A percentile compares a stretch with the other conserved stretches of the same genome.
Evolutionary conservation across 2,329 filamentous ascomycete species (phyloP).

Genomic region (Bipolaris sorokiniana): DNA sequence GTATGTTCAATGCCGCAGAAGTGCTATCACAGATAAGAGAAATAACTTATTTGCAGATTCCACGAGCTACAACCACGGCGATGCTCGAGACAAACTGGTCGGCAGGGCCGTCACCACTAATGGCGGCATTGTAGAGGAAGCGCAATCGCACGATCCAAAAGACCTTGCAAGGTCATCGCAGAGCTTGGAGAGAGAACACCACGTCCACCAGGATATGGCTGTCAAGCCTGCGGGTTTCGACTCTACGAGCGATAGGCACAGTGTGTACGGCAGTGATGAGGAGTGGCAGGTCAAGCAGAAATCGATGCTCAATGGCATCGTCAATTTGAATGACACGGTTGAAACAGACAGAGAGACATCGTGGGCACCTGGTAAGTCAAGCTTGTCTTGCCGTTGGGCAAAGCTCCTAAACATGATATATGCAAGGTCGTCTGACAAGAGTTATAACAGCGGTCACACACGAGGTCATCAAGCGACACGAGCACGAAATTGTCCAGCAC

Average conservation of each 20-base stretch:
- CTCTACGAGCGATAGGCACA: not conserved
- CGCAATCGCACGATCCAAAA: not conserved
- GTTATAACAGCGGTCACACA: constrained; percentile 56
- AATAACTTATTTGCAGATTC: constrained; percentile 11
- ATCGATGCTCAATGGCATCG: constrained; percentile 35
- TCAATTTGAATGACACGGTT: constrained; percentile 48
- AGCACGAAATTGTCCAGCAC: constrained; percentile 57
- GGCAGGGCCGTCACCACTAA: constrained; percentile 9
- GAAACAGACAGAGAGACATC: constrained; percentile 47
- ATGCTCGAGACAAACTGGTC: not conserved
- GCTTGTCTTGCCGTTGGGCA: not conserved
- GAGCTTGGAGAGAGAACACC: not conserved
- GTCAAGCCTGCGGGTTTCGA: constrained; percentile 1
- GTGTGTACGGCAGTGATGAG: not conserved
- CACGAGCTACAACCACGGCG: not conserved
- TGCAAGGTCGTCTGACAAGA: constrained; percentile 14
- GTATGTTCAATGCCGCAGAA: constrained; percentile 9
- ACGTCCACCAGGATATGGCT: not conserved
- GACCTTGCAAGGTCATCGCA: not conserved
- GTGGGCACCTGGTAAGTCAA: constrained; percentile 49
- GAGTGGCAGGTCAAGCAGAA: constrained; percentile 15
- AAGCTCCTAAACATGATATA: not conserved
- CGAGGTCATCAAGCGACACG: constrained; percentile 53
- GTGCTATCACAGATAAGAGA: not conserved
- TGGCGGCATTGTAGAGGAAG: not conserved